phyloP scores from a whole-genome alignment of 495 filamentous ascomycete genomes.

The Aspergillus cavernicola region DNA sequence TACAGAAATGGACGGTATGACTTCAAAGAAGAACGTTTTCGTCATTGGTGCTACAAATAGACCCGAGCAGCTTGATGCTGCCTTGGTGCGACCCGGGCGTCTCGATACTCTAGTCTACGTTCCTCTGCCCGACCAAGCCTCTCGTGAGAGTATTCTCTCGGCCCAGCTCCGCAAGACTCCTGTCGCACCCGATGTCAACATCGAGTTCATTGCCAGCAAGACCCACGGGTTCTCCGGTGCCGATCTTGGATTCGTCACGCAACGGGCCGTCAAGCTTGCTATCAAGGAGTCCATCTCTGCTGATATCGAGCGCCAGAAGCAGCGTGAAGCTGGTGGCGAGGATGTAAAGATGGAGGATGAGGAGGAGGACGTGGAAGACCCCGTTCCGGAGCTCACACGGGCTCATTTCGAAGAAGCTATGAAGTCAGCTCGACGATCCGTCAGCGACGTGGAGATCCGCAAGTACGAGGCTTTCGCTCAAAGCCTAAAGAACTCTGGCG shows the following conservation, averaged over 20 bases:
- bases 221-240: conserved; percentile 99
- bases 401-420: conserved; percentile 99
- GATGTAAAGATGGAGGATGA: conserved; percentile 73
- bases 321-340: conserved; percentile 80
- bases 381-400: conserved; percentile 92
- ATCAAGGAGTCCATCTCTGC: conserved; percentile 93
- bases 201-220: conserved; percentile 89
- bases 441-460: conserved; percentile 93
- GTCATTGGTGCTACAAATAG: conserved; percentile 98
- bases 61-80: conserved; percentile 96
- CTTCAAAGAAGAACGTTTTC: conserved; percentile 99
- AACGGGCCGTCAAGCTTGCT: conserved; percentile 97
- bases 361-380: conserved; percentile 77
- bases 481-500: conserved; percentile 96
- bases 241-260: conserved; percentile 97
- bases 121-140: conserved; percentile 85
- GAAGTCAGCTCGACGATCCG: conserved; percentile 85
- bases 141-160: conserved; percentile 82
- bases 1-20: conserved; percentile 97
- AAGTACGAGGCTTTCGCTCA: conserved; percentile 98
- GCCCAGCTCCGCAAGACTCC: conserved; percentile 99
- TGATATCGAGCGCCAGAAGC: conserved; percentile 86
- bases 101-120: conserved; percentile 98
- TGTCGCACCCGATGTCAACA: conserved; percentile 79
- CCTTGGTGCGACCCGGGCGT: conserved; percentile 96